Evolutionary conservation across 2,329 filamentous ascomycete species (phyloP).

Genomic region (Teratosphaeria viscida): DNA sequence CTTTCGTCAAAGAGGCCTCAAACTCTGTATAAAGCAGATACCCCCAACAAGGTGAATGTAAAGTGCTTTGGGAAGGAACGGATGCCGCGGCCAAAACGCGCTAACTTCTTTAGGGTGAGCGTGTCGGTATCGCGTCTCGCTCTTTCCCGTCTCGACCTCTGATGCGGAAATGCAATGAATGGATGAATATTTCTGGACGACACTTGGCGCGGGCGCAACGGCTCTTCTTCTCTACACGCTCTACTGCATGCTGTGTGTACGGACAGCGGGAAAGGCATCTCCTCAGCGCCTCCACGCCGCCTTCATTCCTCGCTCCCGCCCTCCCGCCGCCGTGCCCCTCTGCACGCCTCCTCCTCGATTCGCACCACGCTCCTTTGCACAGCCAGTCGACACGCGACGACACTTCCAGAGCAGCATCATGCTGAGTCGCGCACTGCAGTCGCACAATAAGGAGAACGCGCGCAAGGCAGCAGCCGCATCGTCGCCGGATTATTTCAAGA

Average conservation of each 20-base stretch:
- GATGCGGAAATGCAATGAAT: not conserved
- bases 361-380: slow-evolving; percentile 7
- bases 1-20: slow-evolving; percentile 10
- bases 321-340: not conserved
- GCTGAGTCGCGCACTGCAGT: slow-evolving; percentile 32
- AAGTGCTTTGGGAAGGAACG: not conserved
- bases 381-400: slow-evolving; percentile 4
- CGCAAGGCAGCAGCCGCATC: slow-evolving; percentile 13
- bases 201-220: not conserved
- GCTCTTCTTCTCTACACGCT: slow-evolving; percentile 9
- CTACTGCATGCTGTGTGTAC: slow-evolving; percentile 22
- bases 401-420: slow-evolving; percentile 19
- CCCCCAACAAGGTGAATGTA: not conserved
- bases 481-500: slow-evolving; percentile 45
- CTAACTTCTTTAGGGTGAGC: not conserved
- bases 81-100: not conserved
- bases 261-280: slow-evolving; percentile 14
- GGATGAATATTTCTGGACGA: not conserved
- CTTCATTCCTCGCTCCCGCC: slow-evolving; percentile 12
- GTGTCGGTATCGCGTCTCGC: not conserved
- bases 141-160: not conserved
- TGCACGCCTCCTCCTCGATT: slow-evolving; percentile 3
- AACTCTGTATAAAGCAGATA: too few species aligned
- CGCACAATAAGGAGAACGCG: slow-evolving; percentile 26
- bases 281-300: slow-evolving; percentile 13